A percentile compares a stretch with the other conserved stretches of the same genome.
Evolutionary conservation across 140 eudicot genomes (phyloP).

Genomic region (Cichorium intybus): DNA sequence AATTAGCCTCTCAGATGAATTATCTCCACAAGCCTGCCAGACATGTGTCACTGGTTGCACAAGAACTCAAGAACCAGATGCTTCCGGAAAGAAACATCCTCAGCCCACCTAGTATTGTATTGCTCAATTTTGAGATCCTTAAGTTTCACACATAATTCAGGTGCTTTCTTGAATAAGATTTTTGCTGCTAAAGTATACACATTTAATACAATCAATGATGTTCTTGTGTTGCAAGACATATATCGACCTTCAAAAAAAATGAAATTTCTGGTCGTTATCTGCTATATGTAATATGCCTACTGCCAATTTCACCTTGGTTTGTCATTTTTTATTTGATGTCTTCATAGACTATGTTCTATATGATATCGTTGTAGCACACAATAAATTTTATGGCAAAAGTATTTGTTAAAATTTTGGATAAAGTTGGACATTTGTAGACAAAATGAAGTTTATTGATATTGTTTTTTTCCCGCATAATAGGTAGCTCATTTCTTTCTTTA

Average conservation of each 20-base stretch:
- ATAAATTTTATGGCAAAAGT: neutral
- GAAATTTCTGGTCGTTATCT: too few relatives aligned
- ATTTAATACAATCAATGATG: neutral
- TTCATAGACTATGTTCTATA: neutral
- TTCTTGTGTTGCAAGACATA: too few relatives aligned
- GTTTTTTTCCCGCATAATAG: neutral
- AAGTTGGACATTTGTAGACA: neutral
- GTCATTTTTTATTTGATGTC: neutral
- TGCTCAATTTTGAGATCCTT: neutral
- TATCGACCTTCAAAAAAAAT: too few relatives aligned
- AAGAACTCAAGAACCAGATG: conserved; percentile 33
- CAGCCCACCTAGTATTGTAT: conserved; percentile 25
- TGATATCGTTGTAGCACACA: neutral
- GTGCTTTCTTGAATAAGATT: conserved; percentile 9
- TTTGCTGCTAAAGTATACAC: conserved; percentile 5
- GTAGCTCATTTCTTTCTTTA: neutral
- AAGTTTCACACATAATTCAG: conserved; percentile 15
- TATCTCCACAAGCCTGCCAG: conserved; percentile 42
- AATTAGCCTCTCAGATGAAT: conserved; percentile 53
- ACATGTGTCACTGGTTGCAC: conserved; percentile 43
- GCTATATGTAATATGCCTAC: too few relatives aligned
- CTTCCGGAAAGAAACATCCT: conserved; percentile 35
- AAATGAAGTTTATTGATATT: neutral
- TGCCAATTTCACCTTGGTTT: neutral
- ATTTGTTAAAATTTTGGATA: neutral